These are phyloP conservation scores for Mycena maculata DNA, from an alignment of 768 basidiomycete genomes.

Conservation along the genomic window DNA sequence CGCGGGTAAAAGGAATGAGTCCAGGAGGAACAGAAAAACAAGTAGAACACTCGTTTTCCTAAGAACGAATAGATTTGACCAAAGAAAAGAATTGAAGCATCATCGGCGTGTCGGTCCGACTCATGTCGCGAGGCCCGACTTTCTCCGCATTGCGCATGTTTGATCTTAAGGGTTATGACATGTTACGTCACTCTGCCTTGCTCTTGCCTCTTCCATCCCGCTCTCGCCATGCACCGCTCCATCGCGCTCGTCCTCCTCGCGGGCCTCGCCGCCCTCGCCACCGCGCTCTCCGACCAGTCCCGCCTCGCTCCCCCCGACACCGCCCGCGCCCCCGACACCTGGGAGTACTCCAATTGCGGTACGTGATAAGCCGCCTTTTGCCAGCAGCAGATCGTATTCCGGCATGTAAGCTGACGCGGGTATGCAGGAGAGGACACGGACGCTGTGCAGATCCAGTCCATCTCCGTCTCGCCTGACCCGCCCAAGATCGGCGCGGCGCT, in stretches of 20 bases:
- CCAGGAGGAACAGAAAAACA: no score
- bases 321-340: conserved; percentile 46
- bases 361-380: conserved; percentile 33
- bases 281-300: conserved; percentile 9
- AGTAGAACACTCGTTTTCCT: no score
- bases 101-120: no score
- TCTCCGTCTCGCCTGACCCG: conserved; percentile 71
- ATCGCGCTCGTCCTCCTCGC: conserved; percentile 11
- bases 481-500: conserved; percentile 74
- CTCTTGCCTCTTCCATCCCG: neutral
- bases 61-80: no score
- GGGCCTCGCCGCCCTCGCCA: neutral
- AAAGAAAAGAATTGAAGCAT: no score
- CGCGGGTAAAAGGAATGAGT: no score
- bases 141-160: neutral
- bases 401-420: no score
- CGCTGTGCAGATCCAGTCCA: conserved; percentile 60
- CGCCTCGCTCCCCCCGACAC: conserved; percentile 38
- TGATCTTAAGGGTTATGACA: neutral
- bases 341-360: conserved; percentile 72
- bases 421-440: conserved; percentile 50
- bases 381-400: neutral
- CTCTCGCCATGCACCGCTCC: conserved; percentile 12
- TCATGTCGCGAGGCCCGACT: no score
- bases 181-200: conserved; percentile 19